Evolutionary conservation across 2,329 filamentous ascomycete genomes (phyloP).

Genomic region (Didymella exigua): DNA sequence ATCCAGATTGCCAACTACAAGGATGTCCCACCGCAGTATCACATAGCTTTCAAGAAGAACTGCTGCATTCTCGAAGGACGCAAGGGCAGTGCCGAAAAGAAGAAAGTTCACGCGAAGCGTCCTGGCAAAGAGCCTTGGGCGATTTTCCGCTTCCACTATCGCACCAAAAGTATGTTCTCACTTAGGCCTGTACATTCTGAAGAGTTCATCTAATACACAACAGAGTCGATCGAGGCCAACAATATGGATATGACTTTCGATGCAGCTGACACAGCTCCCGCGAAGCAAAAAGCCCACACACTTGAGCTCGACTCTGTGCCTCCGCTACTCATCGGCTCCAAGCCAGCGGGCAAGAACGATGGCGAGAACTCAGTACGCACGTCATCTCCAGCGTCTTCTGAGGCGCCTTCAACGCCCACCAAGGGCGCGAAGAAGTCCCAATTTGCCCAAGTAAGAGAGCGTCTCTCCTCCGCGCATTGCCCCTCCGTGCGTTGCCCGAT

Average conservation of each 20-base stretch:
- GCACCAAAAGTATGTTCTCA: conserved; percentile 31
- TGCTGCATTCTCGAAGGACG: conserved; percentile 16
- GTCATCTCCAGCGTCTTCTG: conserved; percentile 16
- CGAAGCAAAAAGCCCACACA: conserved; percentile 8
- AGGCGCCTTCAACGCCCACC: conserved; percentile 8
- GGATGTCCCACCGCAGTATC: conserved; percentile 26
- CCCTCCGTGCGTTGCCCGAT: not conserved
- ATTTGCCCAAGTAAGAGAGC: conserved; percentile 20
- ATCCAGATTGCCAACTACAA: conserved; percentile 16
- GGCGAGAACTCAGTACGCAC: conserved; percentile 17
- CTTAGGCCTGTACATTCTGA: too few relatives aligned
- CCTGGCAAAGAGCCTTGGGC: conserved; percentile 48
- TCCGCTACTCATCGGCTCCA: conserved; percentile 10
- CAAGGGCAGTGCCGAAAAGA: conserved; percentile 12
- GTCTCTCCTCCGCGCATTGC: not conserved
- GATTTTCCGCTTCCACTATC: conserved; percentile 52
- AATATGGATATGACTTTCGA: conserved; percentile 18
- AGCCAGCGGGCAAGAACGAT: conserved; percentile 16
- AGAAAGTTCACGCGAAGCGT: conserved; percentile 25
- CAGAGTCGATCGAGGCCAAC: conserved; percentile 25
- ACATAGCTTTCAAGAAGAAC: conserved; percentile 31
- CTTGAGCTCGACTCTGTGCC: conserved; percentile 28
- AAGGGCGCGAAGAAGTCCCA: not conserved
- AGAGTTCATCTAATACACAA: not conserved
- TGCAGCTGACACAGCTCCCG: conserved; percentile 5